Percentiles rank a stretch among this genome's conserved stretches.
Evolutionary conservation across 768 basidiomycete species (phyloP).

Genomic region (Boletus pseudopeckii): DNA sequence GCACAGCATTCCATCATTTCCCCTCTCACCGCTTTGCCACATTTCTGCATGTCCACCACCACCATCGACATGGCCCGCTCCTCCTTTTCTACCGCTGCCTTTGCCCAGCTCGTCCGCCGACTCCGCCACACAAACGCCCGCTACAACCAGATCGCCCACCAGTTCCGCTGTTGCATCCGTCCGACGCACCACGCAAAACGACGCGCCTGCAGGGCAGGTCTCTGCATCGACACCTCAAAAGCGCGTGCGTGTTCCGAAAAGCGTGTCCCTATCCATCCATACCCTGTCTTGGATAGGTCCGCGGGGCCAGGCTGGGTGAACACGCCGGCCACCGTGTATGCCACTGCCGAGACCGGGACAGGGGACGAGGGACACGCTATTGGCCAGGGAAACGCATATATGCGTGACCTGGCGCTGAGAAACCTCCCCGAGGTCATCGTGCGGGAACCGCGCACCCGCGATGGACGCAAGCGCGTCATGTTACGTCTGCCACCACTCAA

Average conservation of each 20-base stretch:
- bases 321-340: background rate
- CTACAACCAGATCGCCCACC: slow-evolving; percentile 38
- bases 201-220: slow-evolving; percentile 42
- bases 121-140: slow-evolving; percentile 44
- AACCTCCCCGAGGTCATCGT: slow-evolving; percentile 10
- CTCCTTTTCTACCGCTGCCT: slow-evolving; percentile 26
- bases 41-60: slow-evolving; percentile 7
- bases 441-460: background rate
- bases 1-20: slow-evolving; percentile 10
- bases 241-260: slow-evolving; percentile 40
- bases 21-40: background rate
- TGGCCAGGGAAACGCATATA: slow-evolving; percentile 7
- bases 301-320: slow-evolving; percentile 25
- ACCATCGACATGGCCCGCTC: slow-evolving; percentile 19
- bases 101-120: slow-evolving; percentile 39
- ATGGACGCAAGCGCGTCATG: slow-evolving; percentile 1
- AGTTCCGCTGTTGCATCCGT: slow-evolving; percentile 34
- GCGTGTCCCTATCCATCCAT: slow-evolving; percentile 32
- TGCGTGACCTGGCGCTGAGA: background rate
- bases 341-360: background rate
- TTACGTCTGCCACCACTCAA: slow-evolving; percentile 14
- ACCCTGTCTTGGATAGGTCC: slow-evolving; percentile 30
- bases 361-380: too few relatives aligned
- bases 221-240: slow-evolving; percentile 40
- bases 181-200: slow-evolving; percentile 47